Percentiles rank a stretch among this genome's conserved stretches.
Evolutionary conservation across 2,329 filamentous ascomycete species (phyloP).

Genomic region (Ascocoryne sarcoides): DNA sequence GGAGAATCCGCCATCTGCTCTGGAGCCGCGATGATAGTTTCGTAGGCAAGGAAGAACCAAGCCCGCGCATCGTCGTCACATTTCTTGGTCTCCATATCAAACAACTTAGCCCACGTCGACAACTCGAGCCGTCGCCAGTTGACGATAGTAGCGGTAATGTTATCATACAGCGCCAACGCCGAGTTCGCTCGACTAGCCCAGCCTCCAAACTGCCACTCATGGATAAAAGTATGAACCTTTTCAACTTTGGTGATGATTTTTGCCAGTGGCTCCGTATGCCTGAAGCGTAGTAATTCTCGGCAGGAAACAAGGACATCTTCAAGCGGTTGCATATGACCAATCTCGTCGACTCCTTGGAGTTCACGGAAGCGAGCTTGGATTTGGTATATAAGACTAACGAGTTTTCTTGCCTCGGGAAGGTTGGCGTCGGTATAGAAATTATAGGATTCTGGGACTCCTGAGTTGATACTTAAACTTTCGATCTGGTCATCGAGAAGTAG

Average conservation of each 20-base stretch:
- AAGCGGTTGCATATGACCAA: conserved; percentile 65
- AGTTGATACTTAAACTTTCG: conserved; percentile 33
- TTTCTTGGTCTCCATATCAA: conserved; percentile 74
- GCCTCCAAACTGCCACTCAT: conserved; percentile 84
- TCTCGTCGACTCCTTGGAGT: conserved; percentile 58
- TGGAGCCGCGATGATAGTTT: conserved; percentile 73
- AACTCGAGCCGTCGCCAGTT: conserved; percentile 87
- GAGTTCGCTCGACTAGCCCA: conserved; percentile 78
- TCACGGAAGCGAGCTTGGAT: conserved; percentile 65
- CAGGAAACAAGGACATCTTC: conserved; percentile 70
- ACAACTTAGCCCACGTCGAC: conserved; percentile 80
- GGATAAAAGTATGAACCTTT: conserved; percentile 73
- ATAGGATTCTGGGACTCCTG: conserved; percentile 43
- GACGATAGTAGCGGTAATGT: conserved; percentile 72
- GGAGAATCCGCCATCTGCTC: conserved; percentile 53
- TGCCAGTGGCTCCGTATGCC: conserved; percentile 74
- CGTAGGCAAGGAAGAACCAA: conserved; percentile 97
- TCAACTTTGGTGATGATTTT: conserved; percentile 81
- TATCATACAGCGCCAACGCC: conserved; percentile 61
- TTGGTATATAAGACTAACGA: conserved; percentile 60
- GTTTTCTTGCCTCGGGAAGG: conserved; percentile 61
- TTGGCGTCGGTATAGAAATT: conserved; percentile 90
- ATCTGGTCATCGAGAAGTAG: conserved; percentile 56
- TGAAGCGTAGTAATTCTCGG: conserved; percentile 64
- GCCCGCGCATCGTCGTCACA: conserved; percentile 70